Conservation (phyloP, 139 green algal species). For the Desmodesmus armatus region DNA sequence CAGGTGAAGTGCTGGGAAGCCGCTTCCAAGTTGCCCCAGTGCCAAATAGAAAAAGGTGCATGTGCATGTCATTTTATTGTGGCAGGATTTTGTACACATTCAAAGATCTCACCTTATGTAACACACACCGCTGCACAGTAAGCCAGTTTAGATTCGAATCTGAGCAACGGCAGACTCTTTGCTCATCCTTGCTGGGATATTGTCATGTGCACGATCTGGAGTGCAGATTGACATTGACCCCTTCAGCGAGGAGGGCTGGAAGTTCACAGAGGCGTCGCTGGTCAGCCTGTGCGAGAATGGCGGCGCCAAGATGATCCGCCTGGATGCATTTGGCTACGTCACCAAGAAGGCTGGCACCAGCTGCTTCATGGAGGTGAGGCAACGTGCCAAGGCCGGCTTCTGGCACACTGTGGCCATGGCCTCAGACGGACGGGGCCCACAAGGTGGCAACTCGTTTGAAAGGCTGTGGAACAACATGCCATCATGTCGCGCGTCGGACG, state of each 20-base stretch:
- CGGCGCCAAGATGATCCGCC: constrained; percentile 46
- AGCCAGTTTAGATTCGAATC: no score
- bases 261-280: constrained; percentile 54
- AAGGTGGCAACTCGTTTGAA: no score
- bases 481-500: no score
- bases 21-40: no score
- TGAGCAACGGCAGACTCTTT: no score
- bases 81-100: background rate
- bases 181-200: no score
- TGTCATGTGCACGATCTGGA: no score
- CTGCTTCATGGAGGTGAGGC: constrained; percentile 62
- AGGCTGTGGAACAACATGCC: no score
- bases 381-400: background rate
- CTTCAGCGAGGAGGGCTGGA: constrained; percentile 49
- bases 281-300: constrained; percentile 47
- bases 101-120: background rate
- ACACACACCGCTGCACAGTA: no score
- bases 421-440: no score
- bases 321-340: constrained; percentile 67
- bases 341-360: constrained; percentile 61
- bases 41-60: background rate
- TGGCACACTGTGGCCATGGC: no score
- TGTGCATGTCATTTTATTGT: background rate
- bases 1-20: no score
- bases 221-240: constrained; percentile 65